Base-by-base conservation (phyloP, 2,329 filamentous ascomycete genomes). In the Hirsutella thompsonii region DNA sequence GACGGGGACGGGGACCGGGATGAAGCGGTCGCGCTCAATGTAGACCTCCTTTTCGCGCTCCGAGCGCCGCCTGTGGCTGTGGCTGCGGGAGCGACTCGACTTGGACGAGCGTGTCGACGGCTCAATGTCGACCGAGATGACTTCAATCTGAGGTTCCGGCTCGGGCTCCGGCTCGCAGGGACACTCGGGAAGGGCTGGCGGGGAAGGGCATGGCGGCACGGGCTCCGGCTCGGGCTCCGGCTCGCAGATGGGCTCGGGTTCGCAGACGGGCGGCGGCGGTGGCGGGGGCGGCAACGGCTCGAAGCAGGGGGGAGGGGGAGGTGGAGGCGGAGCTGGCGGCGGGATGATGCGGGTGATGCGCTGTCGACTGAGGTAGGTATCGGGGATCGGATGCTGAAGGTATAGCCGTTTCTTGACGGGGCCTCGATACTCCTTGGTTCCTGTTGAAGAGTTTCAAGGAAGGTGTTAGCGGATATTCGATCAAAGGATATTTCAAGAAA, bases 21-120 rank as follows among this genome's bases (percentile, higher is more conserved):
- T 58, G 37, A 68, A 48, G 39, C 62, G 60, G 51, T 76, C 72
- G 20, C 70, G 63, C 56, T 75, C 70, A 45, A 75, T 64, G 51
- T 69, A 62, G 38, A 72, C 60, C 52, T 75, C 70, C 28, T 58
- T 58, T 36, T 70, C 63, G 13, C 57, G 51, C 26, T 50, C 47
- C 26, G 46, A 46, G 11, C 47, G 52, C 41, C 50, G 51, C 44
- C 52, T 52, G 45, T 54, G 55, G 38, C 52, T 53, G 11, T 54
- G 52, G 44, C 54, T 56, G 40, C 54, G 42, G 28, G 41, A 46
- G 26, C 38, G 53, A 45, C 55, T 54, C 43, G 32, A 33, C 49
- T 40, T 40, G 41, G 21, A 49, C 26, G 40, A 47, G 42, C 49
- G 54, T 42, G 51, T 54, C 37, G 49, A 46, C 18, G 54, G 56